Percentiles rank a stretch among this genome's conserved stretches.
Evolutionary conservation across 257 asterid genomes (phyloP).

Genomic region (Capsicum chinense): DNA sequence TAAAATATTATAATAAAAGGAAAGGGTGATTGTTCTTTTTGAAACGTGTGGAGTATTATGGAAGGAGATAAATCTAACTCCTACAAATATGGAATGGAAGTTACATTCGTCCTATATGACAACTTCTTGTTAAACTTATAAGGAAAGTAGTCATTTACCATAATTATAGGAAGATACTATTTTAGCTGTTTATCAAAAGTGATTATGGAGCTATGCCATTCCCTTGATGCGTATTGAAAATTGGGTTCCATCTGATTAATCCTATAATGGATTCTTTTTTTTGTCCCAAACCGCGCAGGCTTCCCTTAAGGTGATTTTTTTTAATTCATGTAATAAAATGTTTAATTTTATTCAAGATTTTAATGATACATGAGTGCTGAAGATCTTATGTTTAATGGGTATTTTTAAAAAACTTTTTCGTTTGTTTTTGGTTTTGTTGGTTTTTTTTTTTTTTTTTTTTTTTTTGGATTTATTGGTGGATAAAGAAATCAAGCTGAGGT

Average conservation of each 20-base stretch:
- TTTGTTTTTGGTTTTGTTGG: too few species aligned
- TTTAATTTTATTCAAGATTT: neutral
- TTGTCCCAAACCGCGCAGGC: slow-evolving; percentile 20
- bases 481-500: slow-evolving; percentile 8
- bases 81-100: neutral
- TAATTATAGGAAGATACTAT: neutral
- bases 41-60: too few species aligned
- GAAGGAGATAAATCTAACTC: too few species aligned
- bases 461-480: neutral
- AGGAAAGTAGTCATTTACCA: neutral
- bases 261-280: neutral
- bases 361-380: neutral
- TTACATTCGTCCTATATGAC: too few species aligned
- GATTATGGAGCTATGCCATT: neutral
- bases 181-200: neutral
- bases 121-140: too few species aligned
- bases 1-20: too few species aligned
- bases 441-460: neutral
- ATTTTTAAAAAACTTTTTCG: neutral
- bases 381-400: neutral
- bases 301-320: neutral
- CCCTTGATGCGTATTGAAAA: neutral
- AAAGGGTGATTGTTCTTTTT: too few species aligned
- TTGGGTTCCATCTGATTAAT: neutral
- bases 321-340: neutral